Evolutionary conservation across 2,329 filamentous ascomycete species (phyloP).

Genomic region (Talaromyces sp.): DNA sequence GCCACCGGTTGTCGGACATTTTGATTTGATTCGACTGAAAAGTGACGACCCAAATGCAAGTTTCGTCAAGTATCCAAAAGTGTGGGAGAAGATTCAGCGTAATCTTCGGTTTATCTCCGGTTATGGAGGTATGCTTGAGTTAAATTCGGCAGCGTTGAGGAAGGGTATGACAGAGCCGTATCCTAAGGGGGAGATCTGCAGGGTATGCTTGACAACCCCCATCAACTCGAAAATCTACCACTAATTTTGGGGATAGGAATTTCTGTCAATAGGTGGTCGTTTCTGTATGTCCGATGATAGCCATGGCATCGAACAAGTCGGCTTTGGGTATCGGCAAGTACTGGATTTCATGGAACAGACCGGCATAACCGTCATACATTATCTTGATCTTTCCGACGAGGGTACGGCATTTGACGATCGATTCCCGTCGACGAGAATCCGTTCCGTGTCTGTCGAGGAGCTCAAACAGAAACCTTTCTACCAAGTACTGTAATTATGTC

Average conservation of each 20-base stretch:
- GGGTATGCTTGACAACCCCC: constrained; percentile 29
- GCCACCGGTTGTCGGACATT: constrained; percentile 83
- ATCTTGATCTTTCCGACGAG: constrained; percentile 25
- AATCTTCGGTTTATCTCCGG: constrained; percentile 66
- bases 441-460: constrained; percentile 28
- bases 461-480: constrained; percentile 22
- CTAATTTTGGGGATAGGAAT: constrained; percentile 51
- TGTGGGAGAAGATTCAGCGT: constrained; percentile 69
- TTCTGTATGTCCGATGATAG: constrained; percentile 96
- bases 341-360: constrained; percentile 61
- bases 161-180: constrained; percentile 92
- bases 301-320: constrained; percentile 80
- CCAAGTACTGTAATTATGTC: background rate
- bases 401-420: constrained; percentile 25
- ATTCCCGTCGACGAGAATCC: constrained; percentile 34
- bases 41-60: constrained; percentile 63
- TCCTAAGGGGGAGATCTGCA: constrained; percentile 70
- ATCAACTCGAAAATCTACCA: constrained; percentile 4
- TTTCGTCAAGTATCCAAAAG: constrained; percentile 53
- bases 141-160: constrained; percentile 79
- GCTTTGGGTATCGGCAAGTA: constrained; percentile 71
- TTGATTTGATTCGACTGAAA: constrained; percentile 82
- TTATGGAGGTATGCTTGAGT: constrained; percentile 80
- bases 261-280: constrained; percentile 65
- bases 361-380: constrained; percentile 37